These are phyloP conservation scores for Beauveria australis DNA, from an alignment of 2,329 filamentous ascomycete genomes.

Conservation along the genomic window DNA sequence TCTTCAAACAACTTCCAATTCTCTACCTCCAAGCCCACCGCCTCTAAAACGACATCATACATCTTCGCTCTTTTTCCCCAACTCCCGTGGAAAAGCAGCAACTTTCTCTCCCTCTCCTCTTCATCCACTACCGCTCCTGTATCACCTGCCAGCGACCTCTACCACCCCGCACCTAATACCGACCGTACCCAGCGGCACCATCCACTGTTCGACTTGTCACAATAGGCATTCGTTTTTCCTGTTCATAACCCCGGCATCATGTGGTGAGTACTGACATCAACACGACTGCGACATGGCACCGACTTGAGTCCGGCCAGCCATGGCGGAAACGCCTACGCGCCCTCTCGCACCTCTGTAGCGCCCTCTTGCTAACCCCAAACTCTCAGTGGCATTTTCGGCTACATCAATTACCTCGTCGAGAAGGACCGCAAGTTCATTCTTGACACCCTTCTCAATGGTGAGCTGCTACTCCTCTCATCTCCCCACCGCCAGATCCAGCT, in stretches of 20 bases:
- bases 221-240: neutral
- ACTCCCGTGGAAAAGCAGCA: neutral
- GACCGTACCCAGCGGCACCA: neutral
- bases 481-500: conserved; percentile 4
- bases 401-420: conserved; percentile 99
- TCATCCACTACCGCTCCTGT: neutral
- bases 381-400: conserved; percentile 85
- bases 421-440: conserved; percentile 96
- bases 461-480: neutral
- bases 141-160: neutral
- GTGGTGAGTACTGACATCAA: conserved; percentile 1
- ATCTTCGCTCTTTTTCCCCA: neutral
- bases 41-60: neutral
- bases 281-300: neutral
- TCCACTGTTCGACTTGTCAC: neutral
- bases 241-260: neutral
- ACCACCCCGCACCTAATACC: conserved; percentile 2
- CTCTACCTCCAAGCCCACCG: neutral
- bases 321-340: neutral
- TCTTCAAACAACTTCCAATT: neutral
- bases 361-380: conserved; percentile 18
- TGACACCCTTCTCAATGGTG: conserved; percentile 92
- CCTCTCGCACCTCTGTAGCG: neutral
- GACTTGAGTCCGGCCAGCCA: neutral
- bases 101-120: neutral